Evolutionary conservation across 176 grass and related monocot genomes (phyloP), one percentile per base, ranked within the genome.

Genomic region (Panicum miliaceum): DNA sequence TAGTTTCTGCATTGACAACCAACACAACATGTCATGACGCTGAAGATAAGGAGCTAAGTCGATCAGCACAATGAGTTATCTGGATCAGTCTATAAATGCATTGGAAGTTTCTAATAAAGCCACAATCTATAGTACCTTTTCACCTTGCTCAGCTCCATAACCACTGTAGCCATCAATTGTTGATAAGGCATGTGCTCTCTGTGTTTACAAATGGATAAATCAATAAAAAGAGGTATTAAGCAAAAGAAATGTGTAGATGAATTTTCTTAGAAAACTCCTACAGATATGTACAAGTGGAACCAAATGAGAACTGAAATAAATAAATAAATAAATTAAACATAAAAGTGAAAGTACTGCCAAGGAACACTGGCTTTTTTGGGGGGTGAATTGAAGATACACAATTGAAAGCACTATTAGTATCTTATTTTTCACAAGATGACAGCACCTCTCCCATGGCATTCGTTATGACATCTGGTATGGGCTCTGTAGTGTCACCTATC

Each of bases 101-200:
- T 12, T 36, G 22, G 78, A 86, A 79, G 64, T 68, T 82, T 22
- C 27, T 47, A 70, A 38, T 46, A 64, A 43, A 68, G n/a, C 0
- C 20, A 29, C 15, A 77, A 66, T n/a, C 36, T 57, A 75, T 58
- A 62, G 64, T 90, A 98, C 96, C 96, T 94, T 95, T 85, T 98
- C 96, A 71, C 96, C 96, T 83, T 95, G 96, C 86, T 98, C 96
- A 27, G 96, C 93, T 85, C 96, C 93, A 89, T 98, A 98, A 81
- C 93, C 96, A 85, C 96, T 98, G 82, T 98, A 98, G 15, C 96
- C 93, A 36, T 93, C 91, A 37, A 94, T 51, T 83, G 89, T 98
- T 63, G 93, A 92, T 23, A 98, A 85, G 82, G 74, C 89, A 67
- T 47, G 68, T 66, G 96, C 89, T 61, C 96, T 95, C 96, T 98